Base-by-base conservation (phyloP, 2,329 filamentous ascomycete species). In the Fusarium nematophilum region DNA sequence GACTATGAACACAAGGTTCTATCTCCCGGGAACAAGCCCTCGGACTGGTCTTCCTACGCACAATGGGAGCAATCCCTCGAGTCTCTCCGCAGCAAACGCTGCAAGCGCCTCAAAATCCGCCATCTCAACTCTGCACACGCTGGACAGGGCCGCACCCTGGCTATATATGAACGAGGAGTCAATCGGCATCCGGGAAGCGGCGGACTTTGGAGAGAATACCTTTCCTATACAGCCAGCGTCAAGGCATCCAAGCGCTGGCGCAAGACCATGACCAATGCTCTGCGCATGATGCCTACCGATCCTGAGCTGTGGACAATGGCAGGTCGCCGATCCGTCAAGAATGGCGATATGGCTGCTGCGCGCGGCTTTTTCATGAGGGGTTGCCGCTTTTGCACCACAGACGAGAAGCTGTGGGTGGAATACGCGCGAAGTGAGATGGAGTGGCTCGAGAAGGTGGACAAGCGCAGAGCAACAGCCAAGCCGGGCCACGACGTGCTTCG, bases 1-100 rank as follows among this genome's bases (percentile, higher is more conserved):
- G 91, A 96, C 68, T 96, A 93, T 73, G 95, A 99, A 75, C 94
- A 97, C 78, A 90, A 88, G 53, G 86, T 98, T 65, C 91, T 97
- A 59, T 89, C 92, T 3, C 88, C 92, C 18, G 92, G 93, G 42
- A 88, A 89, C 57, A 85, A 86, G 34, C 85, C 93, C 1, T 78
- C 84, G 56, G 92, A 97, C 73, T 98, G 92, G 79, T 88, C 91
- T 48, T 86, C 88, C 65, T 99, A 98, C 79, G 90, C 90, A 38
- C 86, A 81, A 52, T 90, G 87, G 86, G 88, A 90, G 70, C 82
- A 83, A 59, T 86, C 84, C 21, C 82, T 90, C 54, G 92, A 97
- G 68, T 77, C 85, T 3, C 84, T 98, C 34, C 90, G 93, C 53
- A 85, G 86, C 65, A 97, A 96, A 77, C 88, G 94, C 63, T 90